A percentile compares a stretch with the other conserved stretches of the same genome.
These are phyloP conservation scores for Plectosphaerella cucumerina DNA, from an alignment of 2,329 filamentous ascomycete genomes.

Conservation along the genomic window DNA sequence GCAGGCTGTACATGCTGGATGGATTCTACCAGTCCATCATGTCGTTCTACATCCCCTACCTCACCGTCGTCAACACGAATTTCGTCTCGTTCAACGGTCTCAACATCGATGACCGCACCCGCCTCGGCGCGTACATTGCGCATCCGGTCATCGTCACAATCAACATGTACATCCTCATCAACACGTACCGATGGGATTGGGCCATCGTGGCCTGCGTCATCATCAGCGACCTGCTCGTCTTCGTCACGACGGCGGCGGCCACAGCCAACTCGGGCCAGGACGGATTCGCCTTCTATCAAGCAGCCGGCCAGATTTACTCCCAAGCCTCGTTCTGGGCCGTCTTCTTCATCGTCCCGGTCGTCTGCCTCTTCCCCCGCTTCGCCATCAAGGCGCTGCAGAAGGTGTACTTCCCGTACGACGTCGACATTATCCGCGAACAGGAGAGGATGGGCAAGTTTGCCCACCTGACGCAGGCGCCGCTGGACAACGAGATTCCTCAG, in stretches of 20 bases:
- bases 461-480: conserved; percentile 50
- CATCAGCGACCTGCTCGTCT: conserved; percentile 83
- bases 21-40: conserved; percentile 93
- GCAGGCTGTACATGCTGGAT: conserved; percentile 87
- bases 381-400: conserved; percentile 85
- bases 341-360: conserved; percentile 70
- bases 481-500: conserved; percentile 25
- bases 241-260: conserved; percentile 94
- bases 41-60: conserved; percentile 87
- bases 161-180: conserved; percentile 92
- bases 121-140: conserved; percentile 83
- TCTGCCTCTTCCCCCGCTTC: conserved; percentile 86
- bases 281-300: conserved; percentile 60
- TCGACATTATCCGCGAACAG: conserved; percentile 95
- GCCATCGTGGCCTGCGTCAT: conserved; percentile 78
- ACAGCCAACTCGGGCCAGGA: conserved; percentile 38
- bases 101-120: conserved; percentile 71
- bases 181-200: conserved; percentile 98
- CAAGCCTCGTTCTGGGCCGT: conserved; percentile 84
- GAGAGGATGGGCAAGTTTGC: conserved; percentile 78
- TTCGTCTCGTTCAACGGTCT: conserved; percentile 71
- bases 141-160: conserved; percentile 82
- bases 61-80: conserved; percentile 66
- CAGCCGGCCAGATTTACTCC: conserved; percentile 74
- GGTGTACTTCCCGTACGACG: conserved; percentile 86